phyloP scores from a whole-genome alignment of 202 grass and related monocot genomes.

The Alloteropsis angusta region DNA sequence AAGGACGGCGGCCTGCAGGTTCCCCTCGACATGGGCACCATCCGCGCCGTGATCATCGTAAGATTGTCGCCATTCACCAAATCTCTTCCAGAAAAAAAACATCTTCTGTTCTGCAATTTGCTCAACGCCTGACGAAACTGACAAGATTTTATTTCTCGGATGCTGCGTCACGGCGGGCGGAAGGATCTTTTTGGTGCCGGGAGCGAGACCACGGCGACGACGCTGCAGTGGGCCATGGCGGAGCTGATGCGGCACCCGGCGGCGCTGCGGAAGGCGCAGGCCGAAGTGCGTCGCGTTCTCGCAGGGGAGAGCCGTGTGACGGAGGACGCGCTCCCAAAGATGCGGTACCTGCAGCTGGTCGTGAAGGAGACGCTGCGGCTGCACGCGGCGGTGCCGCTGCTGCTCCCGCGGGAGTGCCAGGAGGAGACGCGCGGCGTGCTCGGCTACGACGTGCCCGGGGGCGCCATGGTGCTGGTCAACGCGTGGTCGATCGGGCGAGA shows the following conservation, averaged over 20 bases:
- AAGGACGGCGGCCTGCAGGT: constrained; percentile 26
- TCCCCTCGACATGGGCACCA: constrained; percentile 24
- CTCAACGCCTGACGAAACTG: background rate
- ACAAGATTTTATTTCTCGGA: background rate
- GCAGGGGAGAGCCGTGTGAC: background rate
- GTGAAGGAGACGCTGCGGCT: constrained; percentile 35
- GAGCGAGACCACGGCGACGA: constrained; percentile 28
- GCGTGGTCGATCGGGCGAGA: constrained; percentile 36
- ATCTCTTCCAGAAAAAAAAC: background rate
- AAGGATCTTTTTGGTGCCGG: constrained; percentile 31
- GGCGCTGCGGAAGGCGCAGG: constrained; percentile 5
- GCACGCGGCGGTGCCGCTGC: constrained; percentile 33
- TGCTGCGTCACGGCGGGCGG: background rate
- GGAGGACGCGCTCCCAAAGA: constrained; percentile 8
- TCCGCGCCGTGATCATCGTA: constrained; percentile 38
- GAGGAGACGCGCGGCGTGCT: constrained; percentile 9
- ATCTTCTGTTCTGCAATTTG: background rate
- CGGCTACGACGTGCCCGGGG: constrained; percentile 21
- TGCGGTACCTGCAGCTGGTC: constrained; percentile 25
- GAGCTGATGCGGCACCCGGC: constrained; percentile 30
- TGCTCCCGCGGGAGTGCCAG: constrained; percentile 27
- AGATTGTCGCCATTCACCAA: background rate
- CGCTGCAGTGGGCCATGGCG: constrained; percentile 38
- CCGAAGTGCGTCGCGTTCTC: constrained; percentile 12
- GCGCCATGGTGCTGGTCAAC: constrained; percentile 26